Conservation (phyloP, 805 yeast species). For the Suhomyces sp. region DNA sequence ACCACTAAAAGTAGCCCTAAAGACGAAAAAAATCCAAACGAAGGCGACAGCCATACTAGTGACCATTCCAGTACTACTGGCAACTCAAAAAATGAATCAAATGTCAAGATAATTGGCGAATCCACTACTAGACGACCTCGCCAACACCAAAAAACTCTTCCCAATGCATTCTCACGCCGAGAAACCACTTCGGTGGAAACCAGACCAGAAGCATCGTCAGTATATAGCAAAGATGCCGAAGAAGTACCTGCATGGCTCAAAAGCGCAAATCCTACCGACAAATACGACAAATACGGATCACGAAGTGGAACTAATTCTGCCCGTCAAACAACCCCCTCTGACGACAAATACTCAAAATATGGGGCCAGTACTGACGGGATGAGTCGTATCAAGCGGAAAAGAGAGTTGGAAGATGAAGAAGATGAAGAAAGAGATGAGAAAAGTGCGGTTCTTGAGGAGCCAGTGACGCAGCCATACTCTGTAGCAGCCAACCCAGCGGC, state of each 20-base stretch:
- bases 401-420: conserved; percentile 3
- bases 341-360: conserved; percentile 19
- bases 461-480: not conserved
- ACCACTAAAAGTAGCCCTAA: not conserved
- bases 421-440: not conserved
- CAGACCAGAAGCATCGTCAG: conserved; percentile 14
- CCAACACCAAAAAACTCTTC: conserved; percentile 6
- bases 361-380: not conserved
- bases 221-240: conserved; percentile 23
- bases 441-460: not conserved
- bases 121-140: not conserved
- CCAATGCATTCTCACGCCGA: conserved; percentile 20
- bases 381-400: conserved; percentile 7
- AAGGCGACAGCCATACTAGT: not conserved
- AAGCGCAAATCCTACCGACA: conserved; percentile 21
- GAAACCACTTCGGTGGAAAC: conserved; percentile 2
- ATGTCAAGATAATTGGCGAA: not conserved
- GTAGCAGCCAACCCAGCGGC: conserved; percentile 5
- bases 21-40: not conserved
- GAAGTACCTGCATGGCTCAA: conserved; percentile 42
- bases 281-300: conserved; percentile 42
- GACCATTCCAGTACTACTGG: not conserved
- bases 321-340: not conserved
- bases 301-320: conserved; percentile 3
- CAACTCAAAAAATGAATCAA: not conserved